Evolutionary conservation across 164 flowering plant genomes (phyloP).

Genomic region (Santalum album): DNA sequence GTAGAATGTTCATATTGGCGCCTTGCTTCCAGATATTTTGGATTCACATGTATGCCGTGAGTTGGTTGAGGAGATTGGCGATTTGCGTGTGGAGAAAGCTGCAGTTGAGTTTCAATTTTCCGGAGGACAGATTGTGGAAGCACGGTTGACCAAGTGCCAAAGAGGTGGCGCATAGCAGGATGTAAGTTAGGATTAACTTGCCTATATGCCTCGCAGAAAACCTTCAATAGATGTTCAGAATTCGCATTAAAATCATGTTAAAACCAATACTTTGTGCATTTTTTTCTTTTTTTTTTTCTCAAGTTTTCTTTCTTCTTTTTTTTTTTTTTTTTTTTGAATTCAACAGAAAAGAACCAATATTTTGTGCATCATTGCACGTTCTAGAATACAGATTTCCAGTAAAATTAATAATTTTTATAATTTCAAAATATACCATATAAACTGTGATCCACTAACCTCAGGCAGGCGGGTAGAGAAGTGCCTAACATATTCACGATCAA

Average conservation of each 20-base stretch:
- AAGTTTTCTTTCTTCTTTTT: too few relatives aligned
- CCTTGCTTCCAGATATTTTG: slow-evolving; percentile 72
- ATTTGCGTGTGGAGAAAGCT: slow-evolving; percentile 37
- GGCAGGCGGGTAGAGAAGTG: slow-evolving; percentile 75
- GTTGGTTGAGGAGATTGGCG: slow-evolving; percentile 64
- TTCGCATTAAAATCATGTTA: not conserved
- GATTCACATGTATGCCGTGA: slow-evolving; percentile 97
- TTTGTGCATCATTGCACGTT: too few relatives aligned
- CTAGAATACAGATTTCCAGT: too few relatives aligned
- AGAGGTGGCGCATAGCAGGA: slow-evolving; percentile 81
- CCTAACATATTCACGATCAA: slow-evolving; percentile 62
- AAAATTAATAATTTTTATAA: not conserved
- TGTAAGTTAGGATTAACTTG: slow-evolving; percentile 58
- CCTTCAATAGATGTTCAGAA: slow-evolving; percentile 32
- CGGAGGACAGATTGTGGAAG: slow-evolving; percentile 63
- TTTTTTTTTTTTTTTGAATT: too few relatives aligned
- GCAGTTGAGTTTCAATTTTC: slow-evolving; percentile 55
- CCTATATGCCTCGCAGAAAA: slow-evolving; percentile 76
- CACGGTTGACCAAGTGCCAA: slow-evolving; percentile 86
- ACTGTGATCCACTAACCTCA: slow-evolving; percentile 50
- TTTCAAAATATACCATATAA: not conserved
- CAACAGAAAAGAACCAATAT: too few relatives aligned
- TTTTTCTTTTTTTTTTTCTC: too few relatives aligned
- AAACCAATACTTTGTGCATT: too few relatives aligned
- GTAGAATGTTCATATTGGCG: slow-evolving; percentile 47